phyloP scores from a whole-genome alignment of 495 filamentous ascomycete genomes.

The Geoglossum glabrum region DNA sequence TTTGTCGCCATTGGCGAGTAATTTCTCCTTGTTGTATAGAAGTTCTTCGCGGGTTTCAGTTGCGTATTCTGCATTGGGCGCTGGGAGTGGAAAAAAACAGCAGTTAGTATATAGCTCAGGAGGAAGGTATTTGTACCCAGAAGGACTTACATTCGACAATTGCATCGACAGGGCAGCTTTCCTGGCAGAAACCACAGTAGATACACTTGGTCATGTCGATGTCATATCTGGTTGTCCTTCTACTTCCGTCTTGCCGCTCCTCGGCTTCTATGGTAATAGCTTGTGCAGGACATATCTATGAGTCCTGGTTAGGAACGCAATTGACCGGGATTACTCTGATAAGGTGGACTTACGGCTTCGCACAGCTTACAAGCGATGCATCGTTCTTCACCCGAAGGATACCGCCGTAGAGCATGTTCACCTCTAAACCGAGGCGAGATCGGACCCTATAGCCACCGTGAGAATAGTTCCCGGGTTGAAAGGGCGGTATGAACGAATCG shows the following conservation, averaged over 20 bases:
- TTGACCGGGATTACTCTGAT: background rate
- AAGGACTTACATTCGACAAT: slow-evolving; percentile 62
- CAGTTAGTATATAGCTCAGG: background rate
- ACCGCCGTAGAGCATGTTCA: slow-evolving; percentile 85
- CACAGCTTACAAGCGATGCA: slow-evolving; percentile 99
- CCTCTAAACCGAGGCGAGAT: slow-evolving; percentile 96
- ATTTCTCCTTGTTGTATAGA: slow-evolving; percentile 96
- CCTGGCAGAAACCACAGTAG: slow-evolving; percentile 98
- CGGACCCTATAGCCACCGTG: slow-evolving; percentile 36
- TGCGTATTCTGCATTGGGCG: slow-evolving; percentile 92
- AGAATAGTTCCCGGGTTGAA: background rate
- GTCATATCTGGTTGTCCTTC: slow-evolving; percentile 91
- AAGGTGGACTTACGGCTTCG: slow-evolving; percentile 43
- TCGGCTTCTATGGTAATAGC: slow-evolving; percentile 98
- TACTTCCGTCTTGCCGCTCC: slow-evolving; percentile 84
- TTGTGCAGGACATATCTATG: slow-evolving; percentile 73
- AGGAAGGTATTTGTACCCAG: background rate
- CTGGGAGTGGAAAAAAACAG: slow-evolving; percentile 16
- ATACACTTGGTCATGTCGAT: slow-evolving; percentile 99
- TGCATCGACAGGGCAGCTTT: slow-evolving; percentile 94
- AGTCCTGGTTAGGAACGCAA: background rate
- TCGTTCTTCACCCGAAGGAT: slow-evolving; percentile 91
- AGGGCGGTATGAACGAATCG: background rate
- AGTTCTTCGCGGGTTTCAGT: slow-evolving; percentile 95
- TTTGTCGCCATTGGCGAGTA: slow-evolving; percentile 79